Evolutionary conservation across 192 early-diverging fungal species (phyloP).

Genomic region (Entomortierella parvispora): DNA sequence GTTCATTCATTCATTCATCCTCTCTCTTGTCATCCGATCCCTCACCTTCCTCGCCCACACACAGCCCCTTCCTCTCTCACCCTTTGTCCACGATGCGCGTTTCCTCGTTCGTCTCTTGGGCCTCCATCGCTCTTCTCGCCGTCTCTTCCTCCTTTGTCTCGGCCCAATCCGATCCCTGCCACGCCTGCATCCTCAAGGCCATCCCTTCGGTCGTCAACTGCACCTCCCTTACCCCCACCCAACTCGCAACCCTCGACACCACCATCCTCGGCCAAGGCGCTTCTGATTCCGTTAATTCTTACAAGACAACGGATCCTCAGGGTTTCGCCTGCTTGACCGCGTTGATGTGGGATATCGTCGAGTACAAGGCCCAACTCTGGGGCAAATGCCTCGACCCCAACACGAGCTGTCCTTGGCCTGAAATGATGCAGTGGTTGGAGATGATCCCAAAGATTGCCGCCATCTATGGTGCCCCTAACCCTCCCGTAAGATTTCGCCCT

Average conservation of each 20-base stretch:
- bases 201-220: conserved; percentile 18
- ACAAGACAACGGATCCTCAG: conserved; percentile 13
- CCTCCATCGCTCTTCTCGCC: conserved; percentile 8
- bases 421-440: conserved; percentile 50
- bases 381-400: conserved; percentile 13
- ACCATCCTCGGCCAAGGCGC: conserved; percentile 14
- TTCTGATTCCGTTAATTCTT: not conserved
- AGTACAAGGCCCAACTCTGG: conserved; percentile 45
- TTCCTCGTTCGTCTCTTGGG: too few species aligned
- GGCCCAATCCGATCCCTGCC: conserved; percentile 25
- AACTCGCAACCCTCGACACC: conserved; percentile 15
- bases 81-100: too few species aligned
- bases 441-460: conserved; percentile 38
- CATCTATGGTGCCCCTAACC: conserved; percentile 22
- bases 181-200: conserved; percentile 22
- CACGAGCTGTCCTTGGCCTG: conserved; percentile 25
- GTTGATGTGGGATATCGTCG: conserved; percentile 43
- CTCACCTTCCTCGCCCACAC: too few species aligned
- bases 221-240: conserved; percentile 1
- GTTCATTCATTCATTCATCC: too few species aligned
- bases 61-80: too few species aligned
- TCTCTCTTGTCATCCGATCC: too few species aligned
- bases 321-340: conserved; percentile 17
- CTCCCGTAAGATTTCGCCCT: conserved; percentile 27
- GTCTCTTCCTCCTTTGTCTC: conserved; percentile 1